A percentile compares a stretch with the other conserved stretches of the same genome.
phyloP scores from a whole-genome alignment of 2,329 filamentous ascomycete species.

The Whalleya microplaca region DNA sequence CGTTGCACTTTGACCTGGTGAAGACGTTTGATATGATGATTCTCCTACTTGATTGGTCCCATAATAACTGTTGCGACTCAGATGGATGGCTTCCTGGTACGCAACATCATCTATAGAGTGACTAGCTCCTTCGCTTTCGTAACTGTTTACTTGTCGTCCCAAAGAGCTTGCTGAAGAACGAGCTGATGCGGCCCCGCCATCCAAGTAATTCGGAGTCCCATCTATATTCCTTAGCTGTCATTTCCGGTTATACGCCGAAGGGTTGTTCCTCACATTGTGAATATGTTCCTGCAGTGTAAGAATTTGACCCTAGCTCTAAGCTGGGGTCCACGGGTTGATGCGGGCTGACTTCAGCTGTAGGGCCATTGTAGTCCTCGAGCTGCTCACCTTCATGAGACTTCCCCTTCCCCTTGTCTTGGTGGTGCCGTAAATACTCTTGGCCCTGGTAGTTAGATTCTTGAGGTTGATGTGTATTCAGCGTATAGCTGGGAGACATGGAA shows the following conservation, averaged over 20 bases:
- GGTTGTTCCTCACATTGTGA: slow-evolving; percentile 20
- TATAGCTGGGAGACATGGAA: slow-evolving; percentile 27
- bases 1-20: slow-evolving; percentile 16
- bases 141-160: slow-evolving; percentile 12
- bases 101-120: slow-evolving; percentile 18
- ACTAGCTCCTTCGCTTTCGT: slow-evolving; percentile 16
- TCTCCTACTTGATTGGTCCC: slow-evolving; percentile 21
- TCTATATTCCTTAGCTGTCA: slow-evolving; percentile 19
- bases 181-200: slow-evolving; percentile 1
- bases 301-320: slow-evolving; percentile 6
- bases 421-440: slow-evolving; percentile 13
- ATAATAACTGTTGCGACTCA: slow-evolving; percentile 24
- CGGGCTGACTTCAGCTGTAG: slow-evolving; percentile 2
- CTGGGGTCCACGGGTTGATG: slow-evolving; percentile 4
- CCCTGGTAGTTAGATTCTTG: slow-evolving; percentile 19
- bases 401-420: slow-evolving; percentile 29
- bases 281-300: slow-evolving; percentile 15
- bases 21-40: slow-evolving; percentile 25
- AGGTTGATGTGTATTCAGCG: slow-evolving; percentile 22
- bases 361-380: slow-evolving; percentile 7
- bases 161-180: neutral
- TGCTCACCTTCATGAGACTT: slow-evolving; percentile 15
- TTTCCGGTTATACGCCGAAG: neutral
- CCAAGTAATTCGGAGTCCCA: slow-evolving; percentile 10
- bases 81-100: slow-evolving; percentile 28